These are phyloP conservation scores for Leccinum aurantiacum DNA, from an alignment of 768 basidiomycete genomes.

Conservation along the genomic window DNA sequence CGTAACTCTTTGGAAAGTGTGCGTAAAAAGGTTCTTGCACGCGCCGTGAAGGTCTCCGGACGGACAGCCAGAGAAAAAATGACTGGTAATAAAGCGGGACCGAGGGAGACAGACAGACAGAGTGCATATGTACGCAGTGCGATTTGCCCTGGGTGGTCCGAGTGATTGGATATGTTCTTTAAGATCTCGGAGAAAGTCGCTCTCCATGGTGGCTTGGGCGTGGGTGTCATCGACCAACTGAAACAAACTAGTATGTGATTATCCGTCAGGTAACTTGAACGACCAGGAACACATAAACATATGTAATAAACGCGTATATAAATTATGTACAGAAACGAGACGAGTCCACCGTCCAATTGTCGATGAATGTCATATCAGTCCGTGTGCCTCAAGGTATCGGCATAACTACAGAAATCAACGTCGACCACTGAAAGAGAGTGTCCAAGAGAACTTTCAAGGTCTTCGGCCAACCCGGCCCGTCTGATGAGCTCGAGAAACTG, in stretches of 20 bases:
- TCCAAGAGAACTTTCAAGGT: slow-evolving; percentile 25
- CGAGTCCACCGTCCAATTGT: not conserved
- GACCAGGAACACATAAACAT: not conserved
- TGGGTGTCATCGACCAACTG: slow-evolving; percentile 8
- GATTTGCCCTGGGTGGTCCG: slow-evolving; percentile 54
- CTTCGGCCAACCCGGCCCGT: slow-evolving; percentile 42
- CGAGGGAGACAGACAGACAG: slow-evolving; percentile 63
- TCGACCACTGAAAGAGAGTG: slow-evolving; percentile 36
- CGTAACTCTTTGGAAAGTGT: too few relatives aligned
- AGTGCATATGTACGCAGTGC: slow-evolving; percentile 69
- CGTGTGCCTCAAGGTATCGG: slow-evolving; percentile 17
- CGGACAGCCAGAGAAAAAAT: slow-evolving; percentile 35
- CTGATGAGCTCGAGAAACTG: slow-evolving; percentile 58
- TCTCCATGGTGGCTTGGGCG: slow-evolving; percentile 5
- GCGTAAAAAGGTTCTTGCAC: slow-evolving; percentile 10
- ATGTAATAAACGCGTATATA: slow-evolving; percentile 4
- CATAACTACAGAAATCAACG: slow-evolving; percentile 73
- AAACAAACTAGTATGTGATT: not conserved
- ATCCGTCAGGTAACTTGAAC: not conserved
- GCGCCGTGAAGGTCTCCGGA: slow-evolving; percentile 25
- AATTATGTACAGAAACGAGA: not conserved
- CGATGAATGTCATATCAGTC: slow-evolving; percentile 2
- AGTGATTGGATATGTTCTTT: slow-evolving; percentile 30
- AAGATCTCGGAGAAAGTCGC: not conserved
- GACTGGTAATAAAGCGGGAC: slow-evolving; percentile 61